Conservation (phyloP, 2,329 filamentous ascomycete species). For the Epichloe uncinata region DNA sequence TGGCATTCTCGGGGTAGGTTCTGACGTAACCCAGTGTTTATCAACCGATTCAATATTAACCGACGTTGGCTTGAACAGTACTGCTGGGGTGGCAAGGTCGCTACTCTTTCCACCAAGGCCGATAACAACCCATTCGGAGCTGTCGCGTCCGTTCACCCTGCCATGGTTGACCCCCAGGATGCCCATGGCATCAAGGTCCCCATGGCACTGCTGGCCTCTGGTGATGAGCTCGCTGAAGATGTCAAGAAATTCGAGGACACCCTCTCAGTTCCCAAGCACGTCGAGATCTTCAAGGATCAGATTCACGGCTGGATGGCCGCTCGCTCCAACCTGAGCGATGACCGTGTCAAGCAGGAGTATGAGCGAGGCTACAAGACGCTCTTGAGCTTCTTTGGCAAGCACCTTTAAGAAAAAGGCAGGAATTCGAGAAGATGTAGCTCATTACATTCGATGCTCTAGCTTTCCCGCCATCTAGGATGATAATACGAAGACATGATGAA, state of each 20-base stretch:
- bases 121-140: slow-evolving; percentile 41
- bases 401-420: slow-evolving; percentile 20
- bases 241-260: slow-evolving; percentile 43
- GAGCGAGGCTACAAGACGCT: slow-evolving; percentile 47
- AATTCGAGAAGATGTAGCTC: too few species aligned
- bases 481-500: too few species aligned
- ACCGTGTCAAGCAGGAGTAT: slow-evolving; percentile 47
- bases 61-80: slow-evolving; percentile 22
- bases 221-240: slow-evolving; percentile 44
- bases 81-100: slow-evolving; percentile 63
- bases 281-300: slow-evolving; percentile 54
- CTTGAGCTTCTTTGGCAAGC: slow-evolving; percentile 42
- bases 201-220: slow-evolving; percentile 48
- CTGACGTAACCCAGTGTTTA: not conserved
- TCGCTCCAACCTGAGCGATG: slow-evolving; percentile 42
- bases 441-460: too few species aligned
- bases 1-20: slow-evolving; percentile 45
- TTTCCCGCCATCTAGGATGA: too few species aligned
- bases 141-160: slow-evolving; percentile 41
- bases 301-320: slow-evolving; percentile 66
- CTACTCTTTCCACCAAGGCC: slow-evolving; percentile 35
- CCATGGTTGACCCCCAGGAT: slow-evolving; percentile 49
- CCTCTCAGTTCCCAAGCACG: slow-evolving; percentile 41
- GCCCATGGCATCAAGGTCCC: slow-evolving; percentile 48
- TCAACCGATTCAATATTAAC: not conserved